Evolutionary conservation across 495 filamentous ascomycete species (phyloP).

Genomic region (Ascobolus immersus): DNA sequence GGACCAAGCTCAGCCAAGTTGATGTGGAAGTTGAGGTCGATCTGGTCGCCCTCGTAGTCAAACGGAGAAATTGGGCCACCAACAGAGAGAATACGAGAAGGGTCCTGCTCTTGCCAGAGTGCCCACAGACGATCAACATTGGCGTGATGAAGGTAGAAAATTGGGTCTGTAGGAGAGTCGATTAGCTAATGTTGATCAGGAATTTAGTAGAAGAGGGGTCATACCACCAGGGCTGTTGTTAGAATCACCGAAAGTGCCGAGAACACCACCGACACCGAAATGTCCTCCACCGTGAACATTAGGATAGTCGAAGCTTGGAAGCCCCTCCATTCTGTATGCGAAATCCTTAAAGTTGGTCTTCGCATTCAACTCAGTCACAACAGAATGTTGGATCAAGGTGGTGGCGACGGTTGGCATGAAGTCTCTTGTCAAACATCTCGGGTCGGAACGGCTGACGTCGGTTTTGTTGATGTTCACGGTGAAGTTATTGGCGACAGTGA

Average conservation of each 20-base stretch:
- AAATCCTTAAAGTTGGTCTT: slow-evolving; percentile 27
- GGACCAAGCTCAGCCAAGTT: slow-evolving; percentile 8
- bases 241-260: slow-evolving; percentile 8
- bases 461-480: slow-evolving; percentile 20
- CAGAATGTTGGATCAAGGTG: neutral
- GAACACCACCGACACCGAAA: slow-evolving; percentile 26
- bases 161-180: slow-evolving; percentile 21
- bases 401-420: slow-evolving; percentile 24
- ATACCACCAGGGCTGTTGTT: slow-evolving; percentile 7
- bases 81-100: slow-evolving; percentile 13
- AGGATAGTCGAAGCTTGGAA: slow-evolving; percentile 22
- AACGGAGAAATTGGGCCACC: slow-evolving; percentile 16
- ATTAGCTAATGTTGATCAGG: slow-evolving; percentile 8
- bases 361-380: slow-evolving; percentile 7
- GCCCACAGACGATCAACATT: slow-evolving; percentile 28
- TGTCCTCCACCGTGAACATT: slow-evolving; percentile 41
- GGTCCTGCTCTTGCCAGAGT: slow-evolving; percentile 23
- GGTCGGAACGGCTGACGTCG: slow-evolving; percentile 22
- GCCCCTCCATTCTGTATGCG: slow-evolving; percentile 26
- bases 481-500: slow-evolving; percentile 16
- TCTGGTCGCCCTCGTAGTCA: slow-evolving; percentile 13
- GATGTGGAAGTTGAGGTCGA: slow-evolving; percentile 18
- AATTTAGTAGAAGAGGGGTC: slow-evolving; percentile 5
- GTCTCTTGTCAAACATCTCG: slow-evolving; percentile 41
- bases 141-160: slow-evolving; percentile 28